Evolutionary conservation across 1,284 basidiomycete species (phyloP), one percentile per base, ranked within the genome.

Genomic region (Anthracocystis panici-leucophaei): DNA sequence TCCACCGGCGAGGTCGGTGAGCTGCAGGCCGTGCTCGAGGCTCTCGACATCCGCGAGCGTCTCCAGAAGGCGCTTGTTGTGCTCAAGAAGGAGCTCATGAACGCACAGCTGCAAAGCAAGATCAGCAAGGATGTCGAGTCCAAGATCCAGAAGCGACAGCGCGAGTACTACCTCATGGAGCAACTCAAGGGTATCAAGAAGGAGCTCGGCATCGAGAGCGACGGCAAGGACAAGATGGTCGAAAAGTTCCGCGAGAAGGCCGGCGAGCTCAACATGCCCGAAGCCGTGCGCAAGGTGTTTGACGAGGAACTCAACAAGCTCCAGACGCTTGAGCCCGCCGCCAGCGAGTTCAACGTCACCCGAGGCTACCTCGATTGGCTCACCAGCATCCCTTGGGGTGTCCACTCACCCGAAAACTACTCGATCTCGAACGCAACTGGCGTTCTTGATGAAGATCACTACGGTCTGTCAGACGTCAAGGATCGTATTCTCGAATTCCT

Each of bases 141-240:
- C 88, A 97, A 97, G 88, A 97, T 99, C 71, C 94, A 94, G 53
- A 98, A 98, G 87, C 89, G 95, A 16, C 96, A 99, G 85, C 89
- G 95, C 66, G 97, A 99, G 87, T 98, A 97, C 85, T 98, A 97
- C 86, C 88, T 99, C 65, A 95, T 94, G 92, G 97, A 99, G 86
- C 97, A 99, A 87, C 90, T 99, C 71, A 97, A 97, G 87, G 95
- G 94, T 2, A 99, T 99, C 87, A 98, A 99, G 89, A 97, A 96
- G 88, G 97, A 98, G 87, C 89, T 99, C 8, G 96, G 96, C 5
- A 93, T 98, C 90, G 94, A 96, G 87, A 92, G 91, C 35, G 96
- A 99, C 81, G 96, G 96, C 42, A 98, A 98, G 88, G 96, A 98
- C 87, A 97, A 95, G 87, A 88, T 98, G 68, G 92, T 98, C 54